Evolutionary conservation across 2,329 filamentous ascomycete species (phyloP).

Genomic region (Macrophomina pseudophaseolina): DNA sequence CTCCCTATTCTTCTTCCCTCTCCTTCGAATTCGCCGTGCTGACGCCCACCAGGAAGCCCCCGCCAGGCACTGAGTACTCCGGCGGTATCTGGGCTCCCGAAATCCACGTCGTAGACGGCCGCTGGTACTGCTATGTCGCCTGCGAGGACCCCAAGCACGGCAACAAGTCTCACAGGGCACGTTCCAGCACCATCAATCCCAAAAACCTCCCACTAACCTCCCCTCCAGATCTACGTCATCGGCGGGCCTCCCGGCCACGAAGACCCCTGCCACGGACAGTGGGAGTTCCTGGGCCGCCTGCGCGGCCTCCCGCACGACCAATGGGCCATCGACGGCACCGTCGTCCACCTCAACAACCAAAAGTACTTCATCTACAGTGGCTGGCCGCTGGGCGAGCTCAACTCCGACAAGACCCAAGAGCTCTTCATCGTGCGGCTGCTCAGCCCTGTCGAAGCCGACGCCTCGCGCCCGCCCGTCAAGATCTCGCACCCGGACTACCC

Average conservation of each 20-base stretch:
- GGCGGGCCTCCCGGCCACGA: constrained; percentile 43
- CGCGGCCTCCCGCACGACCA: constrained; percentile 48
- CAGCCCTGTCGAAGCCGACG: constrained; percentile 42
- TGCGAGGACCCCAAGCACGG: constrained; percentile 49
- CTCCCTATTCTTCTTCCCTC: not conserved
- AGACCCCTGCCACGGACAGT: constrained; percentile 37
- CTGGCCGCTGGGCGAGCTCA: constrained; percentile 47
- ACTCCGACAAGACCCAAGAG: constrained; percentile 48
- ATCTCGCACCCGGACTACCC: constrained; percentile 48
- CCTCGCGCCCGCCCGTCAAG: constrained; percentile 39
- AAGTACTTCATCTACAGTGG: constrained; percentile 54
- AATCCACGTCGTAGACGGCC: constrained; percentile 56
- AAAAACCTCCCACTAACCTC: not conserved
- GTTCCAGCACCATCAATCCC: not conserved
- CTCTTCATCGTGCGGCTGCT: constrained; percentile 50
- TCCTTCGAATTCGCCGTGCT: constrained; percentile 1
- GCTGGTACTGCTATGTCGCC: constrained; percentile 62
- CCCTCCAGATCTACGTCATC: constrained; percentile 48
- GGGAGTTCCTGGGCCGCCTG: constrained; percentile 51
- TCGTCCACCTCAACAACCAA: constrained; percentile 45
- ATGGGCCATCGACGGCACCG: constrained; percentile 56
- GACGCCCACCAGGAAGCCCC: constrained; percentile 43
- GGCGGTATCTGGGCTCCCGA: constrained; percentile 62
- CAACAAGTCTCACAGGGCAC: constrained; percentile 48
- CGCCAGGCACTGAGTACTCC: constrained; percentile 49